Evolutionary conservation across 1,139 yeast species (phyloP).

Genomic region (Yamadazyma kanchanaburiensis): DNA sequence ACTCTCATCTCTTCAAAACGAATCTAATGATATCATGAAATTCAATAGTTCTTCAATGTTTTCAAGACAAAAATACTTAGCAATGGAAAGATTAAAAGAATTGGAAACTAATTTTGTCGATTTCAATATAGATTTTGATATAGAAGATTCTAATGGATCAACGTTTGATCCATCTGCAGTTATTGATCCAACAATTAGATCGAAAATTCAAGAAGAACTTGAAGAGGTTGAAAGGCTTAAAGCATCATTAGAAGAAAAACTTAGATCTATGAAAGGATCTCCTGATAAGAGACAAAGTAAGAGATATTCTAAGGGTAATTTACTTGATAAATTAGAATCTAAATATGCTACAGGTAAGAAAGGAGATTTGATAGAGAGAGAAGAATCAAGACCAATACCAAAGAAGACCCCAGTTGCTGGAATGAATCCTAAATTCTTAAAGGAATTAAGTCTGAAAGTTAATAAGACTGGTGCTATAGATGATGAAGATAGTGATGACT

Average conservation of each 20-base stretch:
- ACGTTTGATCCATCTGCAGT: constrained; percentile 6
- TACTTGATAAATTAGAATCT: constrained; percentile 38
- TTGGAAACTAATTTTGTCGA: constrained; percentile 59
- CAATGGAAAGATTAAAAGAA: constrained; percentile 64
- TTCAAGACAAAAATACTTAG: constrained; percentile 56
- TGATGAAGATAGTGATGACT: constrained; percentile 15
- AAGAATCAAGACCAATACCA: constrained; percentile 17
- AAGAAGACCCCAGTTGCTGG: constrained; percentile 32
- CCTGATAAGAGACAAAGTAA: constrained; percentile 6
- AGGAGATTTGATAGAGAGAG: constrained; percentile 16
- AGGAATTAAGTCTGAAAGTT: constrained; percentile 56
- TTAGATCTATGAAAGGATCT: constrained; percentile 19
- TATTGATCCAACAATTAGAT: constrained; percentile 36
- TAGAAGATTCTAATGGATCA: constrained; percentile 15
- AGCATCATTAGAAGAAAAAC: constrained; percentile 37
- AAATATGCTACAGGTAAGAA: constrained; percentile 51
- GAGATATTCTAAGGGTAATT: constrained; percentile 16
- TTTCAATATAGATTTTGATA: constrained; percentile 53
- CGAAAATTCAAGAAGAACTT: constrained; percentile 39
- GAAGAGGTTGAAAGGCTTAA: constrained; percentile 46
- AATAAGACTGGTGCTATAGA: constrained; percentile 33
- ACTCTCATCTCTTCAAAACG: constrained; percentile 60
- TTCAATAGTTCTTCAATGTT: constrained; percentile 60
- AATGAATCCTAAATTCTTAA: constrained; percentile 53
- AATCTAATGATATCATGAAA: constrained; percentile 72